Evolutionary conservation across 140 eudicot genomes (phyloP), one percentile per base, ranked within the genome.

Genomic region (Senecio squalidus): DNA sequence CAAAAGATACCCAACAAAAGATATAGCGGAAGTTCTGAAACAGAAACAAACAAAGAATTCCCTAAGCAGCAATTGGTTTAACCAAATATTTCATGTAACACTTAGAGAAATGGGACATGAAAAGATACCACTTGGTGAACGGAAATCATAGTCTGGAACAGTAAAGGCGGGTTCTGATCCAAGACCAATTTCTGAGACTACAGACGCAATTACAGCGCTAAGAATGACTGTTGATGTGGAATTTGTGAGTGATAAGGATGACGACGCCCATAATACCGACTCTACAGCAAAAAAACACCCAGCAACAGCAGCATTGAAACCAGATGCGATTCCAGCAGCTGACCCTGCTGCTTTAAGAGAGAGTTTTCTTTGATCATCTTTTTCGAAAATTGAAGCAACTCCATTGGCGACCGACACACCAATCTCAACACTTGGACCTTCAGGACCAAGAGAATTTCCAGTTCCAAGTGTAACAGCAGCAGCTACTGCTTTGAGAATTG

Each of bases 401-500:
- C 82, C 89, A 48, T 78, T 80, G 56, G 90, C 97, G 16, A 90
- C 65, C 48, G 97, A 86, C 45, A 82, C 75, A 68, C 97, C 97
- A 41, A 90, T 90, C 67, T 90, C 97, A 25, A 90, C 97, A 74
- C 97, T 86, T 39, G 97, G 97, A 40, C 97, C 97, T 83, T 90
- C 97, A 17, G 95, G 97, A 9, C 97, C 97, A 66, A 90, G 76
- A 28, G 97, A 90, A 64, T 86, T 89, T 41, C 97, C 97, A 10
- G 97, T 86, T 71, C 97, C 97, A 25, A 90, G 80, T 60, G 97
- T 90, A 21, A 90, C 73, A 59, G 95, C 85, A 58, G 97, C 97
- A 55, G 95, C 87, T 38, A 83, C 13, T 1, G 88, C 71, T 76
- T 81, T 83, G 55, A 86, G 49, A 57, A 89, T 38, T 52, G 91